Evolutionary conservation across 768 basidiomycete species (phyloP).

Genomic region (Termitomyces sp.): DNA sequence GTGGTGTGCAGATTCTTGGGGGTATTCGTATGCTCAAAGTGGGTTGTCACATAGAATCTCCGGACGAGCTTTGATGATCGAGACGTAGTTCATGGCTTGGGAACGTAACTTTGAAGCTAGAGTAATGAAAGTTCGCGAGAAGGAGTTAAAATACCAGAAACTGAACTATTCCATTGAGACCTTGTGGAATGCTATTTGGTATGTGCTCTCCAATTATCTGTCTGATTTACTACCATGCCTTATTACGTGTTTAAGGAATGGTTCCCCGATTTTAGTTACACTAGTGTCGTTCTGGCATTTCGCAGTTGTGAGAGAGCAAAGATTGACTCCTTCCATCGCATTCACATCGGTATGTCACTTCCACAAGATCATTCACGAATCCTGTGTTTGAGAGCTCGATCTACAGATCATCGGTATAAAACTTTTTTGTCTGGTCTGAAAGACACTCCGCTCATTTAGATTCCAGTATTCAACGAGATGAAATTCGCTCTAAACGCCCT

Average conservation of each 20-base stretch:
- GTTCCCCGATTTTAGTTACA: constrained; percentile 58
- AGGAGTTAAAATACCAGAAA: constrained; percentile 80
- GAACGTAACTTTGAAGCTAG: constrained; percentile 83
- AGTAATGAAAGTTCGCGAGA: constrained; percentile 68
- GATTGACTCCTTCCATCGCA: constrained; percentile 77
- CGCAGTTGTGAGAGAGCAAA: constrained; percentile 62
- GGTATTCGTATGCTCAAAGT: constrained; percentile 89
- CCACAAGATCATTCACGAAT: background rate
- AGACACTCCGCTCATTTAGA: background rate
- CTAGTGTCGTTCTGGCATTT: constrained; percentile 67
- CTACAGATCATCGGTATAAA: constrained; percentile 36
- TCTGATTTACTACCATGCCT: background rate
- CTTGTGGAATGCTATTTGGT: constrained; percentile 47
- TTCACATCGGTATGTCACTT: constrained; percentile 59
- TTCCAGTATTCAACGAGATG: constrained; percentile 78
- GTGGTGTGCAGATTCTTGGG: constrained; percentile 58
- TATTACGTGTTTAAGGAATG: constrained; percentile 39
- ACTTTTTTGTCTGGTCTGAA: background rate
- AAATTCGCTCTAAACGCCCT: constrained; percentile 84
- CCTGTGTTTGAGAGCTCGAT: background rate
- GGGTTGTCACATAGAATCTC: background rate
- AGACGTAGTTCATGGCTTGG: constrained; percentile 81
- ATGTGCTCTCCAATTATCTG: background rate
- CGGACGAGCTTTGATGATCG: background rate
- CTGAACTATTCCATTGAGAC: constrained; percentile 84